These are phyloP conservation scores for Porphyra umbilicalis DNA, from an alignment of 31 red algal genomes.

Conservation along the genomic window DNA sequence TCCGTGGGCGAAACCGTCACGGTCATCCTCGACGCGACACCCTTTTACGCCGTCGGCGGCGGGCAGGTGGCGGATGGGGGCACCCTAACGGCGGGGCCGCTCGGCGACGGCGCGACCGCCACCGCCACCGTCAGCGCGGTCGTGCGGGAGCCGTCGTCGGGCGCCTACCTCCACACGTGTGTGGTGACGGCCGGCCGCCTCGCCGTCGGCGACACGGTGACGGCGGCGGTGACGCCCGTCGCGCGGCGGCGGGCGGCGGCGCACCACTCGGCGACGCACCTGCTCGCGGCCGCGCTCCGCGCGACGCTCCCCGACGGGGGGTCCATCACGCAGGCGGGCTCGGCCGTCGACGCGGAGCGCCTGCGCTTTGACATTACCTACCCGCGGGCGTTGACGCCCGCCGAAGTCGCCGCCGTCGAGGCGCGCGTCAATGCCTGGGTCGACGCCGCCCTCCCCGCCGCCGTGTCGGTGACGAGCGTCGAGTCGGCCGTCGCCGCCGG, in stretches of 20 bases:
- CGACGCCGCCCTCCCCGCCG: conserved; percentile 30
- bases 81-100: conserved; percentile 25
- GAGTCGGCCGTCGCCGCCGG: conserved; percentile 65
- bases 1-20: conserved; percentile 18
- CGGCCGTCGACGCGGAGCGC: conserved; percentile 74
- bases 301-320: conserved; percentile 44
- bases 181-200: conserved; percentile 34
- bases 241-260: conserved; percentile 52
- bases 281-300: conserved; percentile 80
- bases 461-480: conserved; percentile 43
- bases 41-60: conserved; percentile 97
- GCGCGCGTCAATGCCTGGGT: conserved; percentile 82
- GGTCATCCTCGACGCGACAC: conserved; percentile 55
- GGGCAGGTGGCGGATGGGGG: conserved; percentile 90
- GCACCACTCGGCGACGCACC: conserved; percentile 94
- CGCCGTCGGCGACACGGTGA: conserved; percentile 40
- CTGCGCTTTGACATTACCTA: conserved; percentile 95
- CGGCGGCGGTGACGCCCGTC: conserved; percentile 41
- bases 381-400: conserved; percentile 34
- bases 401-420: conserved; percentile 63
- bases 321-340: conserved; percentile 86
- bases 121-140: conserved; percentile 53
- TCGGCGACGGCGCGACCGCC: conserved; percentile 1
- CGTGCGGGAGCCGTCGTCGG: conserved; percentile 18
- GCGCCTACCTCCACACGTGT: conserved; percentile 62